Evolutionary conservation across 2,329 filamentous ascomycete genomes (phyloP).

Genomic region (Lachnellula arida): DNA sequence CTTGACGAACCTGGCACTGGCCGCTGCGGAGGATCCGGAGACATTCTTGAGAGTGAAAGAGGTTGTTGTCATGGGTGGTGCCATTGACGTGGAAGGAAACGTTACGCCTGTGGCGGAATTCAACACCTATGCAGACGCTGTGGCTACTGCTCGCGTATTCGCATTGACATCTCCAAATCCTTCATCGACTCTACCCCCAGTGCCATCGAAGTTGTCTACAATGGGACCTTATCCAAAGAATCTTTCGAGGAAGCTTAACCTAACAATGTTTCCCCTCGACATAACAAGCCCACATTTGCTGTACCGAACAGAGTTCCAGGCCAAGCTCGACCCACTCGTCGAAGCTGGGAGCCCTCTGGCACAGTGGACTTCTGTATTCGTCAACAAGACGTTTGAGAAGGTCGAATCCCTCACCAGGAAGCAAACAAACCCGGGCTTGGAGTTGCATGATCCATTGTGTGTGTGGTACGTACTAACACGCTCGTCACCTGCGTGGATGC

Average conservation of each 20-base stretch:
- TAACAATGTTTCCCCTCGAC: slow-evolving; percentile 72
- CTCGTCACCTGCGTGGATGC: slow-evolving; percentile 54
- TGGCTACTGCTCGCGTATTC: slow-evolving; percentile 71
- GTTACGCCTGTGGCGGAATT: slow-evolving; percentile 85
- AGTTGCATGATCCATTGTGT: slow-evolving; percentile 71
- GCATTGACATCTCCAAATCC: slow-evolving; percentile 72
- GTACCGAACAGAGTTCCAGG: slow-evolving; percentile 53
- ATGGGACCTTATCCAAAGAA: slow-evolving; percentile 59
- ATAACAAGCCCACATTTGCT: slow-evolving; percentile 70
- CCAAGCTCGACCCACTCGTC: slow-evolving; percentile 50
- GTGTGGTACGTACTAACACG: slow-evolving; percentile 72
- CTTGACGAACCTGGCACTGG: slow-evolving; percentile 87
- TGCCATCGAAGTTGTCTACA: slow-evolving; percentile 45
- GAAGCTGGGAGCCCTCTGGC: slow-evolving; percentile 66
- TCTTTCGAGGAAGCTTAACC: slow-evolving; percentile 58
- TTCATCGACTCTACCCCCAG: slow-evolving; percentile 72
- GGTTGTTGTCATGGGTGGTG: slow-evolving; percentile 92
- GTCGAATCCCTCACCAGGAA: slow-evolving; percentile 59
- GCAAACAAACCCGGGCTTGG: slow-evolving; percentile 55
- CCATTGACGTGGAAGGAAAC: slow-evolving; percentile 75
- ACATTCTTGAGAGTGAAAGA: slow-evolving; percentile 87
- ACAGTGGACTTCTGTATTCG: slow-evolving; percentile 67
- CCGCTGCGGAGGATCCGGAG: slow-evolving; percentile 82
- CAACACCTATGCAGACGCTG: slow-evolving; percentile 86
- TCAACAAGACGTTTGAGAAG: slow-evolving; percentile 65